These are phyloP conservation scores for Candida cerambycidarum DNA, from an alignment of 805 yeast genomes.

Conservation along the genomic window DNA sequence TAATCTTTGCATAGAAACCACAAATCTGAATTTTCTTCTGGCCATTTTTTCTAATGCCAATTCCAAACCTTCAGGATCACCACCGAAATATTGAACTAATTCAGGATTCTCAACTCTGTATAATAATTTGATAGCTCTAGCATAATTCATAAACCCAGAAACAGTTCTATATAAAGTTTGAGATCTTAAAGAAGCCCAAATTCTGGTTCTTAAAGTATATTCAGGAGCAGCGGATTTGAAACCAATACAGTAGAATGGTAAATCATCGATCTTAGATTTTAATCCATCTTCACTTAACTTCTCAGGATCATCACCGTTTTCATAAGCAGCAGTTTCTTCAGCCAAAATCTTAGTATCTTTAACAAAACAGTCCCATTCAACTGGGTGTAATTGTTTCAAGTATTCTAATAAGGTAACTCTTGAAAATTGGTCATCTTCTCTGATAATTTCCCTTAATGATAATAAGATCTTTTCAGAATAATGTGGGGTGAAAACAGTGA, in stretches of 20 bases:
- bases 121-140: slow-evolving; percentile 45
- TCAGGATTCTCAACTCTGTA: slow-evolving; percentile 47
- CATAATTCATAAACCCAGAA: slow-evolving; percentile 48
- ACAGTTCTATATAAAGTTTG: slow-evolving; percentile 49
- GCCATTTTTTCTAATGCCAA: slow-evolving; percentile 84
- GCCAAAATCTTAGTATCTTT: slow-evolving; percentile 55
- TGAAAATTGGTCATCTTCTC: slow-evolving; percentile 65
- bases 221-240: slow-evolving; percentile 50
- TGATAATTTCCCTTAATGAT: slow-evolving; percentile 74
- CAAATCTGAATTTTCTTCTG: slow-evolving; percentile 60
- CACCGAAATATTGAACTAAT: slow-evolving; percentile 89
- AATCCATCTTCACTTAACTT: slow-evolving; percentile 32
- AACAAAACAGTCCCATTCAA: slow-evolving; percentile 56
- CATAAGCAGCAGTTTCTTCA: slow-evolving; percentile 53
- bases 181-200: slow-evolving; percentile 49
- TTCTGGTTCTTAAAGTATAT: slow-evolving; percentile 46
- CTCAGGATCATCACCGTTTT: slow-evolving; percentile 48
- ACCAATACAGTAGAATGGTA: slow-evolving; percentile 48
- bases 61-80: slow-evolving; percentile 95
- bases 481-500: slow-evolving; percentile 89
- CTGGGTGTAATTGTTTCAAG: slow-evolving; percentile 54
- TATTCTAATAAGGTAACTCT: slow-evolving; percentile 56
- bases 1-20: slow-evolving; percentile 65
- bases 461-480: slow-evolving; percentile 79
- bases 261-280: slow-evolving; percentile 40